These are phyloP conservation scores for Penicillium paradoxum DNA, from an alignment of 495 filamentous ascomycete genomes.

Conservation along the genomic window DNA sequence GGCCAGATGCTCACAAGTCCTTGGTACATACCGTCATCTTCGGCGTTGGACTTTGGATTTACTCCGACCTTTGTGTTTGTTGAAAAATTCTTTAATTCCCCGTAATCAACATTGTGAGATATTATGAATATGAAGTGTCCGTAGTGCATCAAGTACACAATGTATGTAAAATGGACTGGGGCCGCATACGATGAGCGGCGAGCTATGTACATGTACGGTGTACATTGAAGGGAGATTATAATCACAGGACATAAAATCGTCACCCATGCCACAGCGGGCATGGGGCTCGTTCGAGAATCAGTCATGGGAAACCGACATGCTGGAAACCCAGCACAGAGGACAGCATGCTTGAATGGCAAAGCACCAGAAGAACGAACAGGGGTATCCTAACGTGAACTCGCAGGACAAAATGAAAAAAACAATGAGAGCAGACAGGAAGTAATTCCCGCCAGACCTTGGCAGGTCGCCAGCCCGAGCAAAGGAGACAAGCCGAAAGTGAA, in stretches of 20 bases:
- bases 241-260: slow-evolving; percentile 15
- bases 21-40: slow-evolving; percentile 9
- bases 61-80: not conserved
- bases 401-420: not conserved
- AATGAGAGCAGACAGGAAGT: not conserved
- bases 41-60: slow-evolving; percentile 9
- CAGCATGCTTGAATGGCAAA: not conserved
- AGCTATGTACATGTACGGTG: slow-evolving; percentile 3
- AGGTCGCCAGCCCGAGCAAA: not conserved
- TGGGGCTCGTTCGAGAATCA: not conserved
- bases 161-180: not conserved
- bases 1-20: not conserved
- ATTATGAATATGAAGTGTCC: slow-evolving; percentile 1
- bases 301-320: not conserved
- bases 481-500: not conserved
- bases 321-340: not conserved
- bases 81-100: slow-evolving; percentile 5
- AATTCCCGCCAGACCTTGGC: not conserved
- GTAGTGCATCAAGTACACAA: not conserved
- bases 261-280: slow-evolving; percentile 3
- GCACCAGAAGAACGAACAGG: not conserved
- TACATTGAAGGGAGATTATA: not conserved
- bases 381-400: not conserved
- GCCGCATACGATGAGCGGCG: not conserved
- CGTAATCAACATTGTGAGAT: slow-evolving; percentile 2